Conservation (phyloP, 768 basidiomycete genomes). For the Mycena latifolia region DNA sequence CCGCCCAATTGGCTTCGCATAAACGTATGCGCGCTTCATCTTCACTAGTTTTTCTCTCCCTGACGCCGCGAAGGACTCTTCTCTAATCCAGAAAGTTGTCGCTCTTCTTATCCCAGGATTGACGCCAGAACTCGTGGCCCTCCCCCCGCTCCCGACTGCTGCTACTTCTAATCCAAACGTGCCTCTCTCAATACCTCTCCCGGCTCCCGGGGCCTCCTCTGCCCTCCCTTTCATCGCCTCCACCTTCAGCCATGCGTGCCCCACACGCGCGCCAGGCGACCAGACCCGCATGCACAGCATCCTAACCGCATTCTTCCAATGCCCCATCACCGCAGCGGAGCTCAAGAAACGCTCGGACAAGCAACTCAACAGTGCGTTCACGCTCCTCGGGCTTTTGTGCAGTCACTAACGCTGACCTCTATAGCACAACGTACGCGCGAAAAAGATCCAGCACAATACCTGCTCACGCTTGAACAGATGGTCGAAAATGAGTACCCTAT, state of each 20-base stretch:
- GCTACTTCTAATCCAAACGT: constrained; percentile 70
- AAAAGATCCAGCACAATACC: constrained; percentile 75
- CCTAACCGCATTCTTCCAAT: constrained; percentile 84
- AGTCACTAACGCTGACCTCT: background rate
- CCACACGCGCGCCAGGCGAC: constrained; percentile 94
- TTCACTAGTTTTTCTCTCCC: constrained; percentile 1
- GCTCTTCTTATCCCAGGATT: constrained; percentile 89
- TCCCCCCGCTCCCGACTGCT: constrained; percentile 79
- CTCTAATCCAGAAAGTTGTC: constrained; percentile 82
- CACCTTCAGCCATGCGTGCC: constrained; percentile 93
- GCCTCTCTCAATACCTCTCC: constrained; percentile 62
- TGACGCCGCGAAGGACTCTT: constrained; percentile 67
- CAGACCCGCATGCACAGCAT: constrained; percentile 87
- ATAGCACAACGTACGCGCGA: constrained; percentile 73
- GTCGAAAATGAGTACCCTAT: constrained; percentile 94
- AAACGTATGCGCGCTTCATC: constrained; percentile 68
- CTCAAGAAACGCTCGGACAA: constrained; percentile 73
- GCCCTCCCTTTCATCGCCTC: constrained; percentile 76
- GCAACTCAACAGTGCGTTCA: constrained; percentile 51
- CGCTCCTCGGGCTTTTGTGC: constrained; percentile 19
- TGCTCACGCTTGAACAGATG: constrained; percentile 88
- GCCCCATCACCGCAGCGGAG: constrained; percentile 84
- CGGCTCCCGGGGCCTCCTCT: constrained; percentile 44
- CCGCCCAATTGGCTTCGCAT: constrained; percentile 89
- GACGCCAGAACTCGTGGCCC: constrained; percentile 75